These are phyloP conservation scores for Crithidia brevicula DNA, from an alignment of 208 protist genomes.

Conservation along the genomic window DNA sequence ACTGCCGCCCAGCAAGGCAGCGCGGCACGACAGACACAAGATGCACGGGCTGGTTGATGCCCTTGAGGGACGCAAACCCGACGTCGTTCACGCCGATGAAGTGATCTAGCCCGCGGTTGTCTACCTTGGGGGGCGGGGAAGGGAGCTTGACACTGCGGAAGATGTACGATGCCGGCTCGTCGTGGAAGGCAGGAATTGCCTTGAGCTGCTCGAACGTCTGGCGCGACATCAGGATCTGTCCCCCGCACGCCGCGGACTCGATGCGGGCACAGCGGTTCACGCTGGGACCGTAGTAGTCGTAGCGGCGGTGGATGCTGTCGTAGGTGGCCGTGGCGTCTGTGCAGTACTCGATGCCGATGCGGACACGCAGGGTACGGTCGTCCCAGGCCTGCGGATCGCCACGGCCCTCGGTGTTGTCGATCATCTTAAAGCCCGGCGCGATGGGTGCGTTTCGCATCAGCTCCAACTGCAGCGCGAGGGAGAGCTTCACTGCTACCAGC, in stretches of 20 bases:
- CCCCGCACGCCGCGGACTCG: slow-evolving; percentile 66
- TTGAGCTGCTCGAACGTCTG: slow-evolving; percentile 65
- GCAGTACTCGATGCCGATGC: slow-evolving; percentile 81
- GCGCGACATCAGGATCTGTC: slow-evolving; percentile 82
- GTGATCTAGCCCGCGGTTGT: slow-evolving; percentile 50
- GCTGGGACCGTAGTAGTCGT: slow-evolving; percentile 91
- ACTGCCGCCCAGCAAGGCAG: slow-evolving; percentile 52
- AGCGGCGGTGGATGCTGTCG: slow-evolving; percentile 64
- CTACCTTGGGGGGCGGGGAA: slow-evolving; percentile 30
- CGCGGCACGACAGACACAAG: slow-evolving; percentile 69
- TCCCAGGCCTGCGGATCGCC: slow-evolving; percentile 48
- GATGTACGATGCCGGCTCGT: slow-evolving; percentile 55
- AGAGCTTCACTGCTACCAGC: slow-evolving; percentile 66
- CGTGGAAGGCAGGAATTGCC: slow-evolving; percentile 53
- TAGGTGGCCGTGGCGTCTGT: slow-evolving; percentile 63
- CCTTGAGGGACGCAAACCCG: slow-evolving; percentile 49
- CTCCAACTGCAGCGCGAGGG: slow-evolving; percentile 76
- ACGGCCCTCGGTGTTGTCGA: slow-evolving; percentile 52
- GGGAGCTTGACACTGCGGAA: slow-evolving; percentile 53
- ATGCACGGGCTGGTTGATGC: slow-evolving; percentile 55
- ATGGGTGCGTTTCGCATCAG: slow-evolving; percentile 70
- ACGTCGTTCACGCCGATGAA: slow-evolving; percentile 66
- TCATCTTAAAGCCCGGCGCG: slow-evolving; percentile 65
- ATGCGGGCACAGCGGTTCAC: slow-evolving; percentile 90
- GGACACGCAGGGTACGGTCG: slow-evolving; percentile 54